Conservation (phyloP, 2,329 filamentous ascomycete genomes). For the Penicillium sclerotigenum region DNA sequence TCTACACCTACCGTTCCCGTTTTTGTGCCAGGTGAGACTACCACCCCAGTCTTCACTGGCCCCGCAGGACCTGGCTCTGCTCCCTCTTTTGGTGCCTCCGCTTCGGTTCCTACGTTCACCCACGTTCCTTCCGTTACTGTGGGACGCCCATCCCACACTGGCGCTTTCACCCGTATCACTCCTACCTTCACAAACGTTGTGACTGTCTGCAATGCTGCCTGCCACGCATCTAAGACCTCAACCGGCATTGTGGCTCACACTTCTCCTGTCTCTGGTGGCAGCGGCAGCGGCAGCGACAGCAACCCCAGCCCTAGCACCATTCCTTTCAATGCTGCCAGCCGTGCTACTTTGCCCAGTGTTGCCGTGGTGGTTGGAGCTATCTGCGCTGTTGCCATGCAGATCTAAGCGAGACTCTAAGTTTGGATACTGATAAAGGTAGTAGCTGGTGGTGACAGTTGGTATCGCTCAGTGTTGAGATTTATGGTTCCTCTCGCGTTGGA, state of each 20-base stretch:
- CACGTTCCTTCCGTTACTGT: background rate
- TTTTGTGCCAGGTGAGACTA: background rate
- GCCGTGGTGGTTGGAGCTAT: conserved; percentile 24
- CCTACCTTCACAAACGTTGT: conserved; percentile 3
- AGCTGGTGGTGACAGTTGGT: background rate
- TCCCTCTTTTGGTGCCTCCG: background rate
- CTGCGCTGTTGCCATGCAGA: conserved; percentile 22
- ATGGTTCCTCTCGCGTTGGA: conserved; percentile 6
- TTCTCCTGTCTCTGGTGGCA: conserved; percentile 6
- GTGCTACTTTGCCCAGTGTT: conserved; percentile 23
- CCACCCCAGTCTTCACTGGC: background rate
- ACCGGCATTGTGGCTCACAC: conserved; percentile 4
- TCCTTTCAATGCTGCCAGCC: conserved; percentile 26
- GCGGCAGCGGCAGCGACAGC: background rate
- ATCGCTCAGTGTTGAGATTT: background rate
- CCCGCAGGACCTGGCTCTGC: background rate
- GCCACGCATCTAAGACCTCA: background rate
- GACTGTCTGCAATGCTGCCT: conserved; percentile 3
- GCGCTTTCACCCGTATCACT: background rate
- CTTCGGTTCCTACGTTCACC: background rate
- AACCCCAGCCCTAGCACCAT: conserved; percentile 8
- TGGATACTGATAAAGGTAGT: background rate
- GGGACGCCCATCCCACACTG: background rate
- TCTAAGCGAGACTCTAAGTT: conserved; percentile 12
- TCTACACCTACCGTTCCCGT: background rate